Conservation (phyloP, 257 asterid species). For the Eucommia ulmoides region DNA sequence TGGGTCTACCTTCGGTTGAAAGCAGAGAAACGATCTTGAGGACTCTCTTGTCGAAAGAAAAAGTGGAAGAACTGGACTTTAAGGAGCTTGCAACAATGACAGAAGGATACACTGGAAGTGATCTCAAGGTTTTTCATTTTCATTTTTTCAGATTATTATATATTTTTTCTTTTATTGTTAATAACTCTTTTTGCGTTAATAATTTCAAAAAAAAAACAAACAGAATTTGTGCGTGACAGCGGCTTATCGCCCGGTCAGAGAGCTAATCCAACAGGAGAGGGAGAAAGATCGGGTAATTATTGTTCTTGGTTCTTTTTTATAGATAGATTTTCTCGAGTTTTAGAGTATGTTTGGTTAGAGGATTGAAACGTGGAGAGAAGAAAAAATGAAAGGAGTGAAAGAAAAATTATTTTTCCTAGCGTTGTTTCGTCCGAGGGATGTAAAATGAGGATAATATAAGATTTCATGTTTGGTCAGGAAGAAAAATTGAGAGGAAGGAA, state of each 20-base stretch:
- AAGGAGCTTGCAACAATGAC: conserved; percentile 78
- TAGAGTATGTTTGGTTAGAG: no score
- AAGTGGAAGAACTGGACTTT: conserved; percentile 58
- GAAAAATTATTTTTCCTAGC: no score
- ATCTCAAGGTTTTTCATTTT: conserved; percentile 67
- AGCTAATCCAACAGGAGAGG: conserved; percentile 64
- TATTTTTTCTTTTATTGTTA: conserved; percentile 6
- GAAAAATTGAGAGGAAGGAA: no score
- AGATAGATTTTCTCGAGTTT: no score
- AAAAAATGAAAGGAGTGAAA: no score
- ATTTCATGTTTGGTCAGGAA: no score
- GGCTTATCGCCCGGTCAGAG: conserved; percentile 94
- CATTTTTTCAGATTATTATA: no score
- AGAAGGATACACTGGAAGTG: conserved; percentile 96
- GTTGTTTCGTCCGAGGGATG: no score
- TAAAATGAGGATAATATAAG: no score
- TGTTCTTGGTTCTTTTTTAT: no score
- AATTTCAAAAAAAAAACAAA: no score
- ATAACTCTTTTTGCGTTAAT: conserved; percentile 17
- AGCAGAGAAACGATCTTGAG: conserved; percentile 80
- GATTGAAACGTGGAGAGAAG: no score
- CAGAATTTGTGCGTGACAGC: conserved; percentile 91
- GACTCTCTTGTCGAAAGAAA: conserved; percentile 81
- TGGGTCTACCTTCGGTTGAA: conserved; percentile 75
- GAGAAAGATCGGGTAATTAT: conserved; percentile 46